Evolutionary conservation across 352 stramenopile genomes (phyloP), one percentile per base, ranked within the genome.

Genomic region (Phytophthora pisi): DNA sequence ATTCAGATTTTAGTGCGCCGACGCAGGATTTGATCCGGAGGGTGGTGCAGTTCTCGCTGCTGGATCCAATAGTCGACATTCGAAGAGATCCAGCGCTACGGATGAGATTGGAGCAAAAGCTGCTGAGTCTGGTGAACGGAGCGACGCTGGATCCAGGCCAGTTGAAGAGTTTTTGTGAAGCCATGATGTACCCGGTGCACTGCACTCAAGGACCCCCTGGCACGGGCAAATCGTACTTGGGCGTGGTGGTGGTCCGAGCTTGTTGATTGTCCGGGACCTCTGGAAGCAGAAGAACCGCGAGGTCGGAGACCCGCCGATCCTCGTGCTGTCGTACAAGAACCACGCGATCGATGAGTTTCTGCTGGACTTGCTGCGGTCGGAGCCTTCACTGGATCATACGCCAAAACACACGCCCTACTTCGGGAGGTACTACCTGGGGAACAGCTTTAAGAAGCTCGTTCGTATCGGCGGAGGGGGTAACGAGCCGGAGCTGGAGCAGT

Each of bases 221-320:
- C n/a, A 96, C 89, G 20, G 91, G 92, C 15, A 98, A 97, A 51
- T 97, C 88, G 7, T 98, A 97, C 57, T 77, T 98, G 47, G 90
- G 90, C 5, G 87, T 91, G 2, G 76, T 98, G 1, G 72, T 97
- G 11, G 84, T 92, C 26, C 82, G 89, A 38, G 89, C 91, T 11
- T 98, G 53, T 55, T 94, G 23, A 68, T 93, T 20, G 75, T 96
- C 5, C 78, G 89, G 6, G 75, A 84, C 9, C 59, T 90, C 4
- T 97, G 88, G 89, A 90, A 93, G 51, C 30, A 61, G 16, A 81
- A 91, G 43, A 88, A 80, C 23, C 68, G 64, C 16, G 88, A 84
- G 28, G 72, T 95, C 23, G 86, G 84, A 0, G 74, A 88, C 18
- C 86, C 85, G 11, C 88, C 88, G 7, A 95, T 96, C 45, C 66